phyloP scores from a whole-genome alignment of 139 green algal species.

The Bryopsis sp. region DNA sequence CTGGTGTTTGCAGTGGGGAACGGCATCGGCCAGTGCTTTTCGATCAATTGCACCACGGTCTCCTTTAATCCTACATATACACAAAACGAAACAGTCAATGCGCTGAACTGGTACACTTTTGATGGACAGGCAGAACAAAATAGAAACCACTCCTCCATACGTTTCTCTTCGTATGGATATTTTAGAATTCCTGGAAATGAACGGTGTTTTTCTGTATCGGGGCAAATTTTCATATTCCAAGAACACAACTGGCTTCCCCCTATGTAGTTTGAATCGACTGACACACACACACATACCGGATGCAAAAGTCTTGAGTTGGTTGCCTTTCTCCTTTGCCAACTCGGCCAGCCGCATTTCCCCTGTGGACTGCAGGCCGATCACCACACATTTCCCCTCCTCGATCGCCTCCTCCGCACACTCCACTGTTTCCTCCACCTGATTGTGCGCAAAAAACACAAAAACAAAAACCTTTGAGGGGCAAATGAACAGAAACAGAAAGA shows the following conservation, averaged over 20 bases:
- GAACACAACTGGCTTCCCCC: neutral
- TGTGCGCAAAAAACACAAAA: too few species aligned
- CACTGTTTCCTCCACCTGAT: conserved; percentile 26
- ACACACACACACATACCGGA: too few species aligned
- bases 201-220: too few species aligned
- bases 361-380: conserved; percentile 46
- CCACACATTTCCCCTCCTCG: conserved; percentile 24
- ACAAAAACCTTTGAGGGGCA: too few species aligned
- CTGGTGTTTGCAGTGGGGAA: too few species aligned
- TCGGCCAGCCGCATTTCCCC: conserved; percentile 12
- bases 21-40: conserved; percentile 15
- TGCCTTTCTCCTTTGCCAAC: neutral
- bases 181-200: too few species aligned
- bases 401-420: conserved; percentile 32
- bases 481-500: too few species aligned
- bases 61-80: conserved; percentile 15
- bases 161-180: too few species aligned
- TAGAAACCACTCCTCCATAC: too few species aligned
- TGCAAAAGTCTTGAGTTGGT: neutral
- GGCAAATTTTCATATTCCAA: too few species aligned
- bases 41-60: conserved; percentile 18
- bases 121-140: too few species aligned
- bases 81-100: conserved; percentile 8
- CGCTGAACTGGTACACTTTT: too few species aligned
- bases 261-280: neutral